Percentiles rank a stretch among this genome's conserved stretches.
phyloP scores from a whole-genome alignment of 2,329 filamentous ascomycete genomes.

The Calonectria leucothoes region DNA sequence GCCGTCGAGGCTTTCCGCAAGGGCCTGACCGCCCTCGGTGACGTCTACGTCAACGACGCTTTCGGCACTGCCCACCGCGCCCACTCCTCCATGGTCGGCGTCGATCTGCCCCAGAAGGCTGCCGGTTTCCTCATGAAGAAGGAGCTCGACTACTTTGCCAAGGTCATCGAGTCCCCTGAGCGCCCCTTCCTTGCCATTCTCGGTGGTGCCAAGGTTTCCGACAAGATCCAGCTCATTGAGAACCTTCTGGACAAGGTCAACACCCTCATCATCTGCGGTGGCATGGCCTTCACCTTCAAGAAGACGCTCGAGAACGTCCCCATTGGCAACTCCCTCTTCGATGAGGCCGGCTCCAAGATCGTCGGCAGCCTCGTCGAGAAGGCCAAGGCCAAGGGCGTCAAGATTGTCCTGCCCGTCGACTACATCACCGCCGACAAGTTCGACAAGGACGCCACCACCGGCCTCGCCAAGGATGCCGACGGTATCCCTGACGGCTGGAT shows the following conservation, averaged over 20 bases:
- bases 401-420: slow-evolving; percentile 93
- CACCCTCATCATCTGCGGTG: slow-evolving; percentile 95
- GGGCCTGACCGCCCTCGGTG: slow-evolving; percentile 92
- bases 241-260: slow-evolving; percentile 99
- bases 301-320: slow-evolving; percentile 93
- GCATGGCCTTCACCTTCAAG: slow-evolving; percentile 99
- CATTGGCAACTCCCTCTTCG: slow-evolving; percentile 93
- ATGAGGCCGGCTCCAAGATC: slow-evolving; percentile 93
- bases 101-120: slow-evolving; percentile 95
- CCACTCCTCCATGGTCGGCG: slow-evolving; percentile 99
- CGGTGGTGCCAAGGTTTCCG: slow-evolving; percentile 96
- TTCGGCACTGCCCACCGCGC: slow-evolving; percentile 98
- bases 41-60: slow-evolving; percentile 98
- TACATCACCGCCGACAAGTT: slow-evolving; percentile 98
- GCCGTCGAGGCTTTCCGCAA: slow-evolving; percentile 95
- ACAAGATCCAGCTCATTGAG: slow-evolving; percentile 99
- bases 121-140: slow-evolving; percentile 99
- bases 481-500: slow-evolving; percentile 98
- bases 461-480: slow-evolving; percentile 84
- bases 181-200: slow-evolving; percentile 98
- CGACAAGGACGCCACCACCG: slow-evolving; percentile 82
- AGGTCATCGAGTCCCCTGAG: slow-evolving; percentile 92
- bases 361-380: slow-evolving; percentile 90
- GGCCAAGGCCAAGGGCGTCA: slow-evolving; percentile 95
- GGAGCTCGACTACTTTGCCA: slow-evolving; percentile 99